Evolutionary conservation across 2,329 filamentous ascomycete genomes (phyloP).

Genomic region (Neopestalotiopsis clavispora): DNA sequence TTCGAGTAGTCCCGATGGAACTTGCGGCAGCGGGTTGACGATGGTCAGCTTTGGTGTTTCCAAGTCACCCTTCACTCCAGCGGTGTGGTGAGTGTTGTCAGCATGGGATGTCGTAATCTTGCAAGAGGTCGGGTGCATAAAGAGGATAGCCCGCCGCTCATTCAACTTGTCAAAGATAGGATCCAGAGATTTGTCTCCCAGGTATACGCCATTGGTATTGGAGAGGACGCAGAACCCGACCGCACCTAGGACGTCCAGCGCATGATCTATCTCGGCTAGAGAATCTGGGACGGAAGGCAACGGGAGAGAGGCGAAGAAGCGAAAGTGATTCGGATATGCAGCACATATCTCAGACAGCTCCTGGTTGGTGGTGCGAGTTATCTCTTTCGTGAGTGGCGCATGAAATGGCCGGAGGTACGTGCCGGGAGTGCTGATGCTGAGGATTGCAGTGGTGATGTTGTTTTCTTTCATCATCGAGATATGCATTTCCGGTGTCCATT

Average conservation of each 20-base stretch:
- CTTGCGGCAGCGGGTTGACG: conserved; percentile 5
- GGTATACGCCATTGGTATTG: conserved; percentile 11
- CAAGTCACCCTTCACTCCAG: neutral
- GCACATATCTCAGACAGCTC: conserved; percentile 10
- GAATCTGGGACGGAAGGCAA: neutral
- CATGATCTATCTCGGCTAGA: conserved; percentile 10
- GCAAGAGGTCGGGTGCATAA: conserved; percentile 9
- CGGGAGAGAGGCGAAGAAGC: conserved; percentile 10
- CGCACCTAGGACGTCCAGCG: conserved; percentile 4
- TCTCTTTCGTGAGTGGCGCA: neutral
- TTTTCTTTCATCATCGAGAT: conserved; percentile 12
- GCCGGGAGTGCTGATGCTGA: conserved; percentile 11
- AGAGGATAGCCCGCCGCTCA: conserved; percentile 2
- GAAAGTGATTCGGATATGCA: conserved; percentile 10
- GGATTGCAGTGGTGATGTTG: conserved; percentile 12
- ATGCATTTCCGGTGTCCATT: conserved; percentile 10
- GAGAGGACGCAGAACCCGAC: conserved; percentile 8
- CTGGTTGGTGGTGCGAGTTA: conserved; percentile 3
- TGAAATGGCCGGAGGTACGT: conserved; percentile 10
- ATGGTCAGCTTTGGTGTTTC: neutral
- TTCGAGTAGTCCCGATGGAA: conserved; percentile 10
- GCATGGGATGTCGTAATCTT: neutral
- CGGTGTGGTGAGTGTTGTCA: neutral
- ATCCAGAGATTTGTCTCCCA: conserved; percentile 13
- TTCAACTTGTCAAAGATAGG: conserved; percentile 5